Evolutionary conservation across 768 basidiomycete genomes (phyloP), one percentile per base, ranked within the genome.

Genomic region (Tulasnella sp.): DNA sequence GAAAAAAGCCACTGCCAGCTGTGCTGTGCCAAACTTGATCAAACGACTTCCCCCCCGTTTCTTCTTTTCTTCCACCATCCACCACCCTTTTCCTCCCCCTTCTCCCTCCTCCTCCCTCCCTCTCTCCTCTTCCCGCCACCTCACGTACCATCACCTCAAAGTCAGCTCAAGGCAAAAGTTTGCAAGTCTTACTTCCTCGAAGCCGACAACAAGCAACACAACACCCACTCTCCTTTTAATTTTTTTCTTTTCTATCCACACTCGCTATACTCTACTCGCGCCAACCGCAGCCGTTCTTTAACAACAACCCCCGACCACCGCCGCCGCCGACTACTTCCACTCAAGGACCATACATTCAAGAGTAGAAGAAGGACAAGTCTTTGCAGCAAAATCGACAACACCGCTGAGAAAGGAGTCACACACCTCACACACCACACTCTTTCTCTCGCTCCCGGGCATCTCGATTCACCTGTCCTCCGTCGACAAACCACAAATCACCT

Each of bases 281-380:
- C 62, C 62, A 68, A 68, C 62, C 62, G 9, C 62, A 34, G 62
- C 62, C 62, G 12, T 36, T 68, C 62, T 68, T 68, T 68, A n/a
- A 14, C 56, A 58, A 56, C 52, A 27, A 68, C 27, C 62, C 27
- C 62, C 62, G 62, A 68, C 62, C 36, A 68, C 62, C 62, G 27
- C 62, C 62, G 62, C 62, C 34, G 27, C 62, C 62, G 62, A 31
- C 62, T 68, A 68, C 62, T 68, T 68, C 62, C 62, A 68, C 62
- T 68, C 62, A 31, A 68, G 62, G 62, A 68, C 62, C 62, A 36
- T 68, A 68, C 62, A 68, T 68, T 27, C n/a, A 68, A 68, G 62
- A 68, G 62, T 68, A 68, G 62, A 68, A 68, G 24, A 68, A 68
- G 62, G 62, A 68, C 62, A 68, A 68, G 62, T 68, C 62, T 68